Evolutionary conservation across 78 protist species (phyloP), one percentile per base, ranked within the genome.

Genomic region (Tieghemostelium lacteum): DNA sequence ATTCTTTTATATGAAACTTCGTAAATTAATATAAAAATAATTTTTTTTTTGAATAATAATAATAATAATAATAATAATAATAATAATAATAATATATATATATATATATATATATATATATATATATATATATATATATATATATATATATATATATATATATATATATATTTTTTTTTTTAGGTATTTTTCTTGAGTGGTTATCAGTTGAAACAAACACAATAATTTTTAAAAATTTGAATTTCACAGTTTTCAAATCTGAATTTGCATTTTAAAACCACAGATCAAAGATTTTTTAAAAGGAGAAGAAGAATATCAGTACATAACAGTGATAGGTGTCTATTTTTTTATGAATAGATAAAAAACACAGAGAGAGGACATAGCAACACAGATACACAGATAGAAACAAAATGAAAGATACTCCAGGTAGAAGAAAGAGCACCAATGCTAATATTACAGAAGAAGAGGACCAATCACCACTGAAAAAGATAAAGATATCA

Each of bases 291-390:
- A n/a, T n/a, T n/a, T n/a, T n/a, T 45, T 45, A 10, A 14, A 14
- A 14, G 52, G 52, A 14, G 52, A 45, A 45, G 10, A 45, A 10
- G 10, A 10, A 45, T 14, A 14, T 14, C 52, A 45, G 52, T 6
- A 14, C 52, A 45, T 45, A 6, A 45, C 10, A 14, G 52, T 45
- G n/a, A 45, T 45, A 14, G 6, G 6, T 10, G 52, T 45, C 6
- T 14, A 45, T 45, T 14, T 45, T 45, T 10, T 14, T 45, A 14
- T 45, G 52, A 14, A 45, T 45, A 6, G 10, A 14, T 6, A 45
- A n/a, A 54, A 26, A 67, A 28, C 37, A 0, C 75, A 67, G 42
- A 67, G 49, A 67, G 75, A 67, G 39, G 37, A 28, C 55, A 54
- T 14, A 28, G 37, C 42, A 54, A 61, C 20, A 28, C 28, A 28